Evolutionary conservation across 257 asterid genomes (phyloP).

Genomic region (Nicotiana knightiana): DNA sequence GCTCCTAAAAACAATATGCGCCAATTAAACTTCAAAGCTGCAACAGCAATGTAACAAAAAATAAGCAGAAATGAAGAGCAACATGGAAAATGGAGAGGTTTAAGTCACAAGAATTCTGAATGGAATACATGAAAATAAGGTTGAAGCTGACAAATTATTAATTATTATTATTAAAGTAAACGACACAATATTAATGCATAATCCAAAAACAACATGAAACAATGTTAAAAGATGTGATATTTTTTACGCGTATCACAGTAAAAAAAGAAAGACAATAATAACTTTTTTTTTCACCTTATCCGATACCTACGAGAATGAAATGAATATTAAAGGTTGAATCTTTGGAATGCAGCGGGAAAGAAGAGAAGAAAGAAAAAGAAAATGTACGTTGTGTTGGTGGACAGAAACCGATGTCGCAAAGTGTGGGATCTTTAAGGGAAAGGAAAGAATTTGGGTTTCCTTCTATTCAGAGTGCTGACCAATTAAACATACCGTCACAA

Average conservation of each 20-base stretch:
- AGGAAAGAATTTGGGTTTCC: background rate
- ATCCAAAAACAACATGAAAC: background rate
- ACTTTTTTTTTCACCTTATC: background rate
- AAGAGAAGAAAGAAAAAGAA: background rate
- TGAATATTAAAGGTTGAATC: background rate
- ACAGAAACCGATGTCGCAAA: background rate
- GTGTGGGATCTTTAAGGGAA: background rate
- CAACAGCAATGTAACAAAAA: no score
- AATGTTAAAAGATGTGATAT: background rate
- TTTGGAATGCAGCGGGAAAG: background rate
- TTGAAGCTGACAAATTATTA: no score
- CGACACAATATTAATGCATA: no score
- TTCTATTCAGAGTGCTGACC: background rate
- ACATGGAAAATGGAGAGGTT: no score
- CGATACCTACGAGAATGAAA: background rate
- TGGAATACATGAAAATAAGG: no score
- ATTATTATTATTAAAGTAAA: no score
- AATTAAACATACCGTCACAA: background rate
- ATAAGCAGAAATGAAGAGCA: no score
- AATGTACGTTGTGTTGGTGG: background rate
- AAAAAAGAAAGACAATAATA: background rate
- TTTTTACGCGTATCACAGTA: background rate
- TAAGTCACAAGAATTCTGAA: no score
- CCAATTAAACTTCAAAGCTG: no score
- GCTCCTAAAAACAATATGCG: no score